phyloP scores from a whole-genome alignment of 1,139 yeast species.

The Suhomyces atakaporum region DNA sequence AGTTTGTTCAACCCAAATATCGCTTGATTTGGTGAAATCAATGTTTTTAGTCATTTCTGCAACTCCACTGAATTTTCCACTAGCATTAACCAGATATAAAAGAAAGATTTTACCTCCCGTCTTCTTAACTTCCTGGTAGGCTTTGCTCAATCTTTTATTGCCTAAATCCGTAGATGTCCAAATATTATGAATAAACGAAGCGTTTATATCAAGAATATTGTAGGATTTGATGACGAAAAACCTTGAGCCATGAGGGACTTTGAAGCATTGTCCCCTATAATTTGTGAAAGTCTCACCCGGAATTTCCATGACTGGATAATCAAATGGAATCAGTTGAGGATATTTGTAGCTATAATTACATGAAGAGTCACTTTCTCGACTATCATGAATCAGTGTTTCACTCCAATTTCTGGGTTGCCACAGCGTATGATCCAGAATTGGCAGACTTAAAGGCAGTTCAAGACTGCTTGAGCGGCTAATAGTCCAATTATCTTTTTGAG shows the following conservation, averaged over 20 bases:
- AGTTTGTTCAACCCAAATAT: conserved; percentile 50
- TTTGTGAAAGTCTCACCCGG: conserved; percentile 19
- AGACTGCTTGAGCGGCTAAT: too few relatives aligned
- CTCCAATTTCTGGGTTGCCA: background rate
- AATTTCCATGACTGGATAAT: background rate
- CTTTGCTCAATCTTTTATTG: conserved; percentile 50
- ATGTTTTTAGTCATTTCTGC: conserved; percentile 53
- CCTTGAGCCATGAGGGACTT: conserved; percentile 27
- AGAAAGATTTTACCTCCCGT: conserved; percentile 40
- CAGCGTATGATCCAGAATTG: background rate
- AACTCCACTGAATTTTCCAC: conserved; percentile 64
- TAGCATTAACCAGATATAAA: conserved; percentile 59
- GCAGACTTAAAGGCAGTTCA: background rate
- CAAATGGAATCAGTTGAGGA: background rate
- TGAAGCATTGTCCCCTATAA: conserved; percentile 23
- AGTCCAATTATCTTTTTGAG: background rate
- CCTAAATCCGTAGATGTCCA: conserved; percentile 67
- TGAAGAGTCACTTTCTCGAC: background rate
- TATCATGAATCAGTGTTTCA: background rate
- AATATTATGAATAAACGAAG: conserved; percentile 49
- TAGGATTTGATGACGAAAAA: conserved; percentile 62
- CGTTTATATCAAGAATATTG: conserved; percentile 48
- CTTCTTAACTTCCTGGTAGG: conserved; percentile 24
- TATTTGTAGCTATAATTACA: background rate
- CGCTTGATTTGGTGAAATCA: conserved; percentile 36